Evolutionary conservation across 2,329 filamentous ascomycete genomes (phyloP), one percentile per base, ranked within the genome.

Genomic region (Phaeosphaeriaceae sp.): DNA sequence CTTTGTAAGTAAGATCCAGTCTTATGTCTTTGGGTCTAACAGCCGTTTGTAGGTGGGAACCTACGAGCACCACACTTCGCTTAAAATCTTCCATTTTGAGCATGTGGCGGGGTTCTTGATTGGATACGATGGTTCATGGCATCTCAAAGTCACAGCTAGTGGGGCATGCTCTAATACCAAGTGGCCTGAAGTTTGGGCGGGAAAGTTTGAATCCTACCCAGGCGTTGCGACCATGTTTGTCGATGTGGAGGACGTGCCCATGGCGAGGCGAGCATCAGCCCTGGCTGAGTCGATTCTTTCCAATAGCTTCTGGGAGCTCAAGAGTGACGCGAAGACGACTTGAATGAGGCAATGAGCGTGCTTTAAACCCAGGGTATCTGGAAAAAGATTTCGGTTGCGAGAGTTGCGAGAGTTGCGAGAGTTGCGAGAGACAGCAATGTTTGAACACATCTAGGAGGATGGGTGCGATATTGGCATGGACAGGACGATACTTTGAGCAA

Each of bases 61-160:
- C 1, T 63, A 48, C 36, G 50, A 58, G 15, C 44, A 52, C 11
- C 60, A 60, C n/a, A 50, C 42, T 0, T 50, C 50, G 0, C 32
- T 58, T 20, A 59, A 55, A 8, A 15, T 30, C 0, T 61, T 46
- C 9, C 42, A 52, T 1, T 63, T 64, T 35, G 45, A 55, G 29
- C 53, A 56, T 11, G 39, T 65, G 4, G 62, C 54, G 0, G 56
- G 62, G 8, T 42, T 59, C 1, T 33, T 60, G 0, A 58, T 63
- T 11, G 55, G 62, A 0, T 62, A 60, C n/a, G 58, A 61, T 6
- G 58, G 56, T 1, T 52, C 50, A 0, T 65, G 62, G 58, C 52
- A 55, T 4, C 32, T 61, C 3, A 52, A 54, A 1, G 32, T 48
- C 4, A 56, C 52, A 0, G 52, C 52, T 0, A 35, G 50, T 1